Evolutionary conservation across 1,139 yeast species (phyloP).

Genomic region (Lodderomyces beijingensis): DNA sequence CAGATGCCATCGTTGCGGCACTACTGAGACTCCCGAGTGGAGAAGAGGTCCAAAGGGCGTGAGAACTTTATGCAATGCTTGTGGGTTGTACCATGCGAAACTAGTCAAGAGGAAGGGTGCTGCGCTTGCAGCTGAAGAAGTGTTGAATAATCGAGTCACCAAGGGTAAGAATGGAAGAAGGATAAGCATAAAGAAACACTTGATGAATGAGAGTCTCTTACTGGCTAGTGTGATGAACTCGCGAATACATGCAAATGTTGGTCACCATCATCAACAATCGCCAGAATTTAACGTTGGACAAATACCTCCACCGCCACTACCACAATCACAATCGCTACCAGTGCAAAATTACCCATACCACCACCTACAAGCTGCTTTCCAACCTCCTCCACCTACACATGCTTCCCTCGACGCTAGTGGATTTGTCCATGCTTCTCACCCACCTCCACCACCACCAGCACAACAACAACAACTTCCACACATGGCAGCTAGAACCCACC

Average conservation of each 20-base stretch:
- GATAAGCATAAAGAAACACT: conserved; percentile 33
- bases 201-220: conserved; percentile 7
- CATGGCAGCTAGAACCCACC: conserved; percentile 5
- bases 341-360: too few relatives aligned
- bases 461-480: conserved; percentile 4
- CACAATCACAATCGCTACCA: too few relatives aligned
- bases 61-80: conserved; percentile 82
- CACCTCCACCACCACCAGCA: background rate
- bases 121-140: conserved; percentile 53
- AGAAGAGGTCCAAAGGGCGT: conserved; percentile 85
- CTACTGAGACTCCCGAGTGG: conserved; percentile 91
- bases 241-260: too few relatives aligned
- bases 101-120: conserved; percentile 65
- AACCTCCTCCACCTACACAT: too few relatives aligned
- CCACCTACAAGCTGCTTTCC: too few relatives aligned
- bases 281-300: background rate
- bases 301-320: conserved; percentile 3
- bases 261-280: too few relatives aligned
- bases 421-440: too few relatives aligned
- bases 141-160: conserved; percentile 40
- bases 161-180: conserved; percentile 47
- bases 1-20: conserved; percentile 53
- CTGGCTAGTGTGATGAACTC: background rate
- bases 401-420: too few relatives aligned
- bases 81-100: conserved; percentile 81